These are phyloP conservation scores for Phytophthora fragariae DNA, from an alignment of 352 stramenopile genomes.

Conservation along the genomic window DNA sequence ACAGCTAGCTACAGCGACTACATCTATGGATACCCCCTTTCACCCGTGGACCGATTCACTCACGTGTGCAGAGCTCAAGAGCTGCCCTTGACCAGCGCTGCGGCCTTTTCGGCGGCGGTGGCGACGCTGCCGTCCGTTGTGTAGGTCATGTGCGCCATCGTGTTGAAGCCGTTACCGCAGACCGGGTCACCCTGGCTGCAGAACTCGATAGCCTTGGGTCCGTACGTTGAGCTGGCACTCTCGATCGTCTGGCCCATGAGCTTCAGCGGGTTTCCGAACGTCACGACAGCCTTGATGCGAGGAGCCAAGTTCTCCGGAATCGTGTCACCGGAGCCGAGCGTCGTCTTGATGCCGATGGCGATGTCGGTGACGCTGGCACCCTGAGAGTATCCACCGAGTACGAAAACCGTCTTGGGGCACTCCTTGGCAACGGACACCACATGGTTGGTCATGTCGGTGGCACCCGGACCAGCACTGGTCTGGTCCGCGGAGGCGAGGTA, in stretches of 20 bases:
- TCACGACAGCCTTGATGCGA: conserved; percentile 39
- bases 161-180: conserved; percentile 41
- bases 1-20: not conserved
- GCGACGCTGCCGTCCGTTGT: conserved; percentile 37
- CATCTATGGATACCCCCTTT: not conserved
- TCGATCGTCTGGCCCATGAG: conserved; percentile 39
- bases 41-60: not conserved
- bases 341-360: conserved; percentile 39
- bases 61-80: not conserved
- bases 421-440: conserved; percentile 31
- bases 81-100: conserved; percentile 12
- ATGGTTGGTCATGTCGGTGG: conserved; percentile 49
- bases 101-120: conserved; percentile 35
- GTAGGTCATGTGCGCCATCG: conserved; percentile 41
- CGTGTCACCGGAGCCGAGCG: conserved; percentile 26
- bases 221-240: conserved; percentile 36
- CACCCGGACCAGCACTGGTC: conserved; percentile 35
- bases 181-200: conserved; percentile 45
- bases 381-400: conserved; percentile 45
- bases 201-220: conserved; percentile 40
- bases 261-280: conserved; percentile 46
- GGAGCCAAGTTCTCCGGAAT: conserved; percentile 32
- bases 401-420: conserved; percentile 44
- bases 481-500: conserved; percentile 38
- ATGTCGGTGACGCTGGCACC: conserved; percentile 46